These are phyloP conservation scores for Bipolaris bicolor DNA, from an alignment of 2,329 filamentous ascomycete species.

Conservation along the genomic window DNA sequence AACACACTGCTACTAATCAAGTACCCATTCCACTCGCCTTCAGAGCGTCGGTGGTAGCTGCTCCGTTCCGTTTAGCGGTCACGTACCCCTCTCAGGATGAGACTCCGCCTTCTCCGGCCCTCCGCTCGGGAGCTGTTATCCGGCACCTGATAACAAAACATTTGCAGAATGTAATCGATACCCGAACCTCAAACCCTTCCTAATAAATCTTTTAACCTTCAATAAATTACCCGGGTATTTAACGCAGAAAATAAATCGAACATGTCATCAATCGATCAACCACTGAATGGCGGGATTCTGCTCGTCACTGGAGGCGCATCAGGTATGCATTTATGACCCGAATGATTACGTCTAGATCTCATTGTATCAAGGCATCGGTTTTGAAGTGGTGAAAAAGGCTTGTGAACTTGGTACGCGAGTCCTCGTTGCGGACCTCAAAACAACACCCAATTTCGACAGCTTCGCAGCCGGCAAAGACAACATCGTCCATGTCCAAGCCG, in stretches of 20 bases:
- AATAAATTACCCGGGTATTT: not conserved
- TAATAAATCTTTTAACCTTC: not conserved
- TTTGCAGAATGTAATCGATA: not conserved
- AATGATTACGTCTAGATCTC: not conserved
- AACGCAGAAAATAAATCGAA: not conserved
- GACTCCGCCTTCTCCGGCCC: not conserved
- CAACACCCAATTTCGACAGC: constrained; percentile 28
- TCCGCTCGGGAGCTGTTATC: not conserved
- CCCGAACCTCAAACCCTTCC: not conserved
- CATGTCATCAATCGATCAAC: constrained; percentile 35
- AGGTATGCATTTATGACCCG: constrained; percentile 18
- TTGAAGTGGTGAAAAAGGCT: constrained; percentile 39
- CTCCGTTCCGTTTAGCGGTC: not conserved
- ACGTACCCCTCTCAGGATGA: not conserved
- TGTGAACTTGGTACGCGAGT: constrained; percentile 29
- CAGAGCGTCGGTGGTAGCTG: not conserved
- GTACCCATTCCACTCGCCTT: not conserved
- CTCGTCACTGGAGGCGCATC: constrained; percentile 47
- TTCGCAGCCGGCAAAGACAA: constrained; percentile 28
- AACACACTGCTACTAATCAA: not conserved
- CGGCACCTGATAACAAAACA: not conserved
- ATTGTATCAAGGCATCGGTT: constrained; percentile 39
- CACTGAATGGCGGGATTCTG: constrained; percentile 41
- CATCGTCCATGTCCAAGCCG: constrained; percentile 36
- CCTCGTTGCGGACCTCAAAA: constrained; percentile 35